phyloP scores from a whole-genome alignment of 345 rosid genomes.

The Gossypium longicalyx region DNA sequence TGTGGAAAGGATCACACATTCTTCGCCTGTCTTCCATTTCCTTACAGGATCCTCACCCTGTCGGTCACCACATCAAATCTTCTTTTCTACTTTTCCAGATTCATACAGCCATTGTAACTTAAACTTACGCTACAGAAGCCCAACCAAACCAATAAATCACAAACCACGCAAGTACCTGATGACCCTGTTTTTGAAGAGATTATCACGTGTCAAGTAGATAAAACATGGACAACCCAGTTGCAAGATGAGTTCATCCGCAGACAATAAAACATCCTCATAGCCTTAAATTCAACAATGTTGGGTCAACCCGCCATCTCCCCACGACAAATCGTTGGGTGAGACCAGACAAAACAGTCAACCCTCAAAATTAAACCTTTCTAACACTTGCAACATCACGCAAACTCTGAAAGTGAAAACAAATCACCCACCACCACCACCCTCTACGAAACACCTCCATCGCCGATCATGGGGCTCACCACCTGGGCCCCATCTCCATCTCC shows the following conservation, averaged over 20 bases:
- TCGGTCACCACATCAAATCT: conserved; percentile 36
- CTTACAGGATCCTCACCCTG: conserved; percentile 9
- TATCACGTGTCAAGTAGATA: background rate
- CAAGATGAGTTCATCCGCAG: conserved; percentile 1
- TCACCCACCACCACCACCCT: background rate
- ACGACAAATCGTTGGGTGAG: conserved; percentile 18
- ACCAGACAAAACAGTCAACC: conserved; percentile 21
- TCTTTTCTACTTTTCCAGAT: background rate
- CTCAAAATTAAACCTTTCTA: conserved; percentile 21
- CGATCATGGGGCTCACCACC: background rate
- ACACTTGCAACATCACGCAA: background rate
- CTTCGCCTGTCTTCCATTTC: background rate
- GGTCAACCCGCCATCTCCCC: conserved; percentile 21
- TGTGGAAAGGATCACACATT: background rate
- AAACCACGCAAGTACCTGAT: background rate
- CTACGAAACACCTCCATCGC: conserved; percentile 12
- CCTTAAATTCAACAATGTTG: conserved; percentile 46
- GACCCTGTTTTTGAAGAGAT: no score
- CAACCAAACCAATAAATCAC: background rate
- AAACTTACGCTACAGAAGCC: background rate
- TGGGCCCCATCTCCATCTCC: conserved; percentile 10
- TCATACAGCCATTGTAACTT: background rate
- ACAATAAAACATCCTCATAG: conserved; percentile 1
- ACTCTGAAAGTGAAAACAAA: background rate
- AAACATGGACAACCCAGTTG: background rate